phyloP scores from a whole-genome alignment of 306 rosid genomes.

The Boehmeria nivea region DNA sequence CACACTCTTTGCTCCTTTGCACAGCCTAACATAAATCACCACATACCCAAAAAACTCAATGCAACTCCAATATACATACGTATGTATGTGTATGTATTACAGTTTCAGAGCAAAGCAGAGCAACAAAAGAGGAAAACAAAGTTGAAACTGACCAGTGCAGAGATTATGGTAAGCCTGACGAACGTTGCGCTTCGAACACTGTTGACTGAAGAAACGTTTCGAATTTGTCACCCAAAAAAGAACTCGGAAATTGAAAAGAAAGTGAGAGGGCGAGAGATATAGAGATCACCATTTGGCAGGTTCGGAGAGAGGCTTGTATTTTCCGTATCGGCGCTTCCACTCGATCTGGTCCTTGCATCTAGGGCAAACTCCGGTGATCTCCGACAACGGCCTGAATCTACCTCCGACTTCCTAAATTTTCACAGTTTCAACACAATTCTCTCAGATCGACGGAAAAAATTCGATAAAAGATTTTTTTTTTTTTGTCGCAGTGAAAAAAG shows the following conservation, averaged over 20 bases:
- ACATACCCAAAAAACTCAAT: background rate
- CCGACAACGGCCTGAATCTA: slow-evolving; percentile 65
- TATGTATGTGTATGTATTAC: background rate
- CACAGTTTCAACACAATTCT: background rate
- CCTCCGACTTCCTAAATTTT: slow-evolving; percentile 74
- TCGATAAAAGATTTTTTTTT: background rate
- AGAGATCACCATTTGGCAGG: slow-evolving; percentile 67
- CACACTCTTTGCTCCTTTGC: slow-evolving; percentile 89
- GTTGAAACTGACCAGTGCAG: slow-evolving; percentile 49
- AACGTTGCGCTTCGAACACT: slow-evolving; percentile 71
- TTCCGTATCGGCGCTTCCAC: slow-evolving; percentile 89
- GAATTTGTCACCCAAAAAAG: background rate
- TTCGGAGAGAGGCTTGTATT: slow-evolving; percentile 70
- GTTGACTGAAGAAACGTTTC: slow-evolving; percentile 56
- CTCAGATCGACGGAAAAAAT: background rate
- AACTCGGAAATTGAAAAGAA: background rate
- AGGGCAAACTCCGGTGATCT: slow-evolving; percentile 73
- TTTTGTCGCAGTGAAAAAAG: background rate
- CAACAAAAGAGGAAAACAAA: background rate
- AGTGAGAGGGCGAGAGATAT: too few species aligned
- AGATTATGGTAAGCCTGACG: slow-evolving; percentile 91
- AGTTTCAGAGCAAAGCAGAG: too few species aligned
- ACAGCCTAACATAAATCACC: slow-evolving; percentile 40
- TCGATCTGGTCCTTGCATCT: slow-evolving; percentile 90
- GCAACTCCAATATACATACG: background rate